These are phyloP conservation scores for Takakia lepidozioides DNA, from an alignment of 225 moss, liverwort and hornwort genomes.

Conservation along the genomic window DNA sequence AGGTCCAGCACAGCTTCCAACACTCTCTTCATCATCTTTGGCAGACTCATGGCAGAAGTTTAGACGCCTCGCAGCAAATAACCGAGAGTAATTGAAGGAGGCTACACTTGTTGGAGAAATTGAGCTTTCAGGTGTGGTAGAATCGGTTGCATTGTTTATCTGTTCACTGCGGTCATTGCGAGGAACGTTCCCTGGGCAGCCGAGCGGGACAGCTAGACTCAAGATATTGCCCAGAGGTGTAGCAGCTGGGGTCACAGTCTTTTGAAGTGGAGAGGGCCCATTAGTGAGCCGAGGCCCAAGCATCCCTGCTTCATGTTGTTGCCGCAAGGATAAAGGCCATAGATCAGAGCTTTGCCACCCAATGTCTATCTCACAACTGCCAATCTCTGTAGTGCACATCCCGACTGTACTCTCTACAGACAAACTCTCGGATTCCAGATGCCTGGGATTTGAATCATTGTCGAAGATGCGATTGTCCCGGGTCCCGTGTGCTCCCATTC, in stretches of 20 bases:
- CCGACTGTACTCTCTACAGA: slow-evolving; percentile 38
- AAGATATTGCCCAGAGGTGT: slow-evolving; percentile 3
- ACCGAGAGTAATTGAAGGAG: no score
- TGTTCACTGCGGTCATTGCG: no score
- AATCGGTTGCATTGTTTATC: no score
- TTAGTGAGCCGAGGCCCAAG: slow-evolving; percentile 13
- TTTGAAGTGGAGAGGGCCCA: slow-evolving; percentile 14
- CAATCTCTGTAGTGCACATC: slow-evolving; percentile 32
- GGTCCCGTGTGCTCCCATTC: slow-evolving; percentile 37
- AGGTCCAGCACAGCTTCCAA: no score
- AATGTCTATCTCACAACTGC: slow-evolving; percentile 9
- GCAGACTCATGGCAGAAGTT: no score
- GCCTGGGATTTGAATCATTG: slow-evolving; percentile 16
- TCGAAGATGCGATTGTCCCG: slow-evolving; percentile 28
- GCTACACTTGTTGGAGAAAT: no score
- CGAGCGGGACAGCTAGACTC: neutral
- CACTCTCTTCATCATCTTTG: no score
- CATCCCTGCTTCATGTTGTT: slow-evolving; percentile 41
- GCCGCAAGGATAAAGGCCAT: slow-evolving; percentile 39
- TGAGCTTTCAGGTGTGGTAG: no score
- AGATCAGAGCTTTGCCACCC: slow-evolving; percentile 37
- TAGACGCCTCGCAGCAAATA: no score
- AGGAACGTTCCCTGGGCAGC: no score
- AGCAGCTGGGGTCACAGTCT: slow-evolving; percentile 3
- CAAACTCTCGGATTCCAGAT: slow-evolving; percentile 19